phyloP scores from a whole-genome alignment of 2,329 filamentous ascomycete species.

The Verticillium zaregamsianum region DNA sequence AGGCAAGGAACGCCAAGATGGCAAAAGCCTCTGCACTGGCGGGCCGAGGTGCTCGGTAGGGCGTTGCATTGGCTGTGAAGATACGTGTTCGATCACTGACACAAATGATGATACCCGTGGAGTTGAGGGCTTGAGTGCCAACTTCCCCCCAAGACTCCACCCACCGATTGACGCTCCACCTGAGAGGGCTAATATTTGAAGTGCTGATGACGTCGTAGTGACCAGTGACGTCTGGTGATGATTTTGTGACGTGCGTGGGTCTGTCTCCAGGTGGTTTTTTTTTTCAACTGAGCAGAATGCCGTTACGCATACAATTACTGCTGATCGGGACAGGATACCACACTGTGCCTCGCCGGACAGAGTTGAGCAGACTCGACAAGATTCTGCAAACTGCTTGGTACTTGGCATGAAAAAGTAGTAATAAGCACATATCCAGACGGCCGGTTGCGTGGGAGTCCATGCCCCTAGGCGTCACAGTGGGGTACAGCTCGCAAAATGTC shows the following conservation, averaged over 20 bases:
- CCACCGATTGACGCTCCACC: background rate
- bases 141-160: background rate
- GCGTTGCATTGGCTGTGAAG: background rate
- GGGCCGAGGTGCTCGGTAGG: conserved; percentile 53
- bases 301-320: background rate
- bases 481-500: background rate
- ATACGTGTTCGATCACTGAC: background rate
- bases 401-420: background rate
- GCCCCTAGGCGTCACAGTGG: background rate
- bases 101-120: background rate
- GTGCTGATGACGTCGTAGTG: background rate
- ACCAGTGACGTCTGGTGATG: background rate
- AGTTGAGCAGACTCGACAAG: too few relatives aligned
- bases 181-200: background rate
- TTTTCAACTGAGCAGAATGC: background rate
- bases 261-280: background rate
- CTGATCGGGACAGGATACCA: background rate
- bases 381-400: background rate
- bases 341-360: too few relatives aligned
- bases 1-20: conserved; percentile 53
- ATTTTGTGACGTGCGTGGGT: background rate
- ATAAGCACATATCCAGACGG: background rate
- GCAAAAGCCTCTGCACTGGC: conserved; percentile 47
- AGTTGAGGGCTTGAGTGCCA: background rate
- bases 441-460: background rate